Conservation (phyloP, 176 grass and related monocot genomes). For the Saccharum spontaneum region DNA sequence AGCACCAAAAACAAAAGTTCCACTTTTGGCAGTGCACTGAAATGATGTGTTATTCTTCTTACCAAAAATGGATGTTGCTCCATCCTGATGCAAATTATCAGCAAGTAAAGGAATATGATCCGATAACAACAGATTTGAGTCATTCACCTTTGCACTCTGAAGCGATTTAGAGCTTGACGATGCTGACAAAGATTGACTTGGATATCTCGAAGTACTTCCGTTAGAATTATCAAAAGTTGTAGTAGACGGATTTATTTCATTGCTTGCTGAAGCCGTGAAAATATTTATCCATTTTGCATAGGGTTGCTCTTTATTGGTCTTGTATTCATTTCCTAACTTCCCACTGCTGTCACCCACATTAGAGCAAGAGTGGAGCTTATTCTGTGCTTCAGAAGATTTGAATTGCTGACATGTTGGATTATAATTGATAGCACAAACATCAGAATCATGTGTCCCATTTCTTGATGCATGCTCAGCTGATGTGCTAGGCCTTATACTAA, state of each 20-base stretch:
- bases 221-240: conserved; percentile 28
- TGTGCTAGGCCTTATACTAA: conserved; percentile 13
- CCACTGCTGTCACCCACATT: conserved; percentile 36
- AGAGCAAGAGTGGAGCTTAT: conserved; percentile 29
- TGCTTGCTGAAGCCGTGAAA: conserved; percentile 29
- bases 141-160: conserved; percentile 23
- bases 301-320: conserved; percentile 33
- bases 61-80: conserved; percentile 37
- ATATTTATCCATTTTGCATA: conserved; percentile 23
- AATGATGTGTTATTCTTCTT: conserved; percentile 34
- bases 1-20: conserved; percentile 33
- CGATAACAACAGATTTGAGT: neutral
- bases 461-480: conserved; percentile 18
- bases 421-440: neutral
- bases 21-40: conserved; percentile 17
- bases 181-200: conserved; percentile 9
- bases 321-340: conserved; percentile 40
- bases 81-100: conserved; percentile 26
- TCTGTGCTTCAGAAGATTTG: conserved; percentile 33
- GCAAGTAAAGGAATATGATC: conserved; percentile 23
- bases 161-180: conserved; percentile 39
- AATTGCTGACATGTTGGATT: conserved; percentile 6
- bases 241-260: conserved; percentile 26
- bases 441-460: conserved; percentile 4
- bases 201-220: neutral